These are phyloP conservation scores for Nicotiana attenuata DNA, from an alignment of 257 asterid species.

Conservation along the genomic window DNA sequence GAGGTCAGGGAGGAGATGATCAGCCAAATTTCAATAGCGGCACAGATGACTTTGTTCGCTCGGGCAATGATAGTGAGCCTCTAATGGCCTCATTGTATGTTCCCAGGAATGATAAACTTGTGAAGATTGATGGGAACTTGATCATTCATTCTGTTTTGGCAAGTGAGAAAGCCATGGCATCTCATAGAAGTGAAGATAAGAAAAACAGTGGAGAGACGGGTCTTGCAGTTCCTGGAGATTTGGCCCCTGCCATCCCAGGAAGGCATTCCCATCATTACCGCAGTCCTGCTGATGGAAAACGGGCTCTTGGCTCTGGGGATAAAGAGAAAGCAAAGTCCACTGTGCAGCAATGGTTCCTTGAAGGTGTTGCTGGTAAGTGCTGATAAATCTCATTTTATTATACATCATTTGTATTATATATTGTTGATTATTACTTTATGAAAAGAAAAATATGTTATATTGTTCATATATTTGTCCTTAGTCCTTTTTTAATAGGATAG, in stretches of 20 bases:
- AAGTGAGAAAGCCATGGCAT: constrained; percentile 66
- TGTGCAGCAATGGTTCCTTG: constrained; percentile 75
- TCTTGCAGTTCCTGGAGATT: constrained; percentile 44
- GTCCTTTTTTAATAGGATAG: background rate
- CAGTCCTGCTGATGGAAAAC: background rate
- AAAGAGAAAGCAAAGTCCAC: constrained; percentile 39
- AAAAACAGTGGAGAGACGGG: constrained; percentile 51
- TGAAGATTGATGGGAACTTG: constrained; percentile 75
- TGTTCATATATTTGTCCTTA: background rate
- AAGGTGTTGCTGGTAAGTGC: constrained; percentile 72
- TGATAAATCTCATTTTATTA: background rate
- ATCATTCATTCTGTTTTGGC: constrained; percentile 74
- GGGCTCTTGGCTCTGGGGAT: constrained; percentile 36
- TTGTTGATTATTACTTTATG: too few species aligned
- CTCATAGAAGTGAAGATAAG: constrained; percentile 17
- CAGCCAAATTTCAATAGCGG: constrained; percentile 18
- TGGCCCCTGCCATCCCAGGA: constrained; percentile 42
- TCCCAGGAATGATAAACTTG: constrained; percentile 77
- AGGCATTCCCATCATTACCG: constrained; percentile 12
- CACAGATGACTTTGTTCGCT: constrained; percentile 26
- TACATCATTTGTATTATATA: too few species aligned
- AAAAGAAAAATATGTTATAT: background rate
- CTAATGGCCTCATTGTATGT: constrained; percentile 70
- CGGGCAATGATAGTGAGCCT: constrained; percentile 53
- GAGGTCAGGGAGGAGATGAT: constrained; percentile 21